Base-by-base conservation (phyloP, 768 basidiomycete genomes). In the Termitomyces sp. region DNA sequence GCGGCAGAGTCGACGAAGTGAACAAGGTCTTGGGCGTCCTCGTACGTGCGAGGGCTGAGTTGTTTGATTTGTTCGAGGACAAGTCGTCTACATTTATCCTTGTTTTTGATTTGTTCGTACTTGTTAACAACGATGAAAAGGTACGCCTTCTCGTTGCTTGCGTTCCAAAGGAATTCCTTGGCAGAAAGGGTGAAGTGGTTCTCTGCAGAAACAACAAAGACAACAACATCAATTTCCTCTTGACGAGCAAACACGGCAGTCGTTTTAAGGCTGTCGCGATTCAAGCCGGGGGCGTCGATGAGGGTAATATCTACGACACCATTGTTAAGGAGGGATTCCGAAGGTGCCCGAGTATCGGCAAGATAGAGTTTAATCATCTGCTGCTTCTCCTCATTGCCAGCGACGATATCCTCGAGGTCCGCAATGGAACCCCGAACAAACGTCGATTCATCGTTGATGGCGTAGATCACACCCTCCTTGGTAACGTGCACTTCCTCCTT, bases 91-190 rank as follows among this genome's bases (percentile, higher is more conserved):
- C 97, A 98, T 71, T 92, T 88, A 49, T 89, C 91, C 76, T 98
- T 97, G 78, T 98, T 91, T 69, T 86, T 84, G 74, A 98, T 96
- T 69, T 92, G 89, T 65, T 93, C 94, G 69, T 87, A 99, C 71
- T 95, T 94, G 82, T 99, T 99, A 70, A 98, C 96, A 55, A 98
- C 97, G 68, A 98, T 90, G 78, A 99, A 99, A 49, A 99, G 76
- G 69, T 95, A 96, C 0, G 96, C 94, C 77, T 98, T 98, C 76
- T 99, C 97, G 65, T 92, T 89, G 75, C 90, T 91, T 2, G 96
- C 94, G 64, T 85, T 92, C 77, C 77, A 82, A 47, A 99, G 80
- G 79, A 99, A 98, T 70, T 98, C 94, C 69, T 89, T 92, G 14
- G 94, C 90, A 4, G 94, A 96, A 20, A 95, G 81, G 0, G 97